Conservation (phyloP, 2,329 filamentous ascomycete species). For the Fusarium sp. region DNA sequence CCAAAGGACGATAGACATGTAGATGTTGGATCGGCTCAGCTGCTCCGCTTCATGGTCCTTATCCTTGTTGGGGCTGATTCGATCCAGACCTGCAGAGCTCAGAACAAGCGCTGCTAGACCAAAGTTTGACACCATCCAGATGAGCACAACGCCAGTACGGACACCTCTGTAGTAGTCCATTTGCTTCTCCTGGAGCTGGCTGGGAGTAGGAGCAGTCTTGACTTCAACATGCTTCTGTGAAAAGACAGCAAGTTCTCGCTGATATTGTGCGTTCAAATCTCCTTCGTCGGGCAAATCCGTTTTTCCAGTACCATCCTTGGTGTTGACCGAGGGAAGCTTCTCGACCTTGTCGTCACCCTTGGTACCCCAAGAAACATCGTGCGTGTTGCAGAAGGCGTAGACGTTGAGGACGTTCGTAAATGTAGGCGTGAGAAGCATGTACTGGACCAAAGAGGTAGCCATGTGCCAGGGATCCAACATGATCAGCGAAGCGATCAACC, state of each 20-base stretch:
- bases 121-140: constrained; percentile 98
- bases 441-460: constrained; percentile 95
- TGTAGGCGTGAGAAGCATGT: constrained; percentile 91
- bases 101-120: constrained; percentile 86
- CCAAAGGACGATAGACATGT: constrained; percentile 89
- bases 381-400: constrained; percentile 98
- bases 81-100: constrained; percentile 83
- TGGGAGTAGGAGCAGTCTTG: constrained; percentile 65
- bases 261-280: constrained; percentile 95
- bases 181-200: constrained; percentile 78
- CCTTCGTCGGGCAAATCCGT: constrained; percentile 95
- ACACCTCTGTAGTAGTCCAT: constrained; percentile 99
- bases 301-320: constrained; percentile 90
- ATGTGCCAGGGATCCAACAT: constrained; percentile 99
- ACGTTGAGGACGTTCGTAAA: constrained; percentile 99
- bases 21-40: constrained; percentile 74
- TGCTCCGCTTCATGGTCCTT: constrained; percentile 51
- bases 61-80: constrained; percentile 57
- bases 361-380: constrained; percentile 98
- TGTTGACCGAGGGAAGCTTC: constrained; percentile 85
- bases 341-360: constrained; percentile 98
- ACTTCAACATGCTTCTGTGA: constrained; percentile 77
- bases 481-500: constrained; percentile 88
- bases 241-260: constrained; percentile 82
- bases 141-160: constrained; percentile 86